Conservation (phyloP, 2,329 filamentous ascomycete genomes). For the Aphanoascus verrucosus region DNA sequence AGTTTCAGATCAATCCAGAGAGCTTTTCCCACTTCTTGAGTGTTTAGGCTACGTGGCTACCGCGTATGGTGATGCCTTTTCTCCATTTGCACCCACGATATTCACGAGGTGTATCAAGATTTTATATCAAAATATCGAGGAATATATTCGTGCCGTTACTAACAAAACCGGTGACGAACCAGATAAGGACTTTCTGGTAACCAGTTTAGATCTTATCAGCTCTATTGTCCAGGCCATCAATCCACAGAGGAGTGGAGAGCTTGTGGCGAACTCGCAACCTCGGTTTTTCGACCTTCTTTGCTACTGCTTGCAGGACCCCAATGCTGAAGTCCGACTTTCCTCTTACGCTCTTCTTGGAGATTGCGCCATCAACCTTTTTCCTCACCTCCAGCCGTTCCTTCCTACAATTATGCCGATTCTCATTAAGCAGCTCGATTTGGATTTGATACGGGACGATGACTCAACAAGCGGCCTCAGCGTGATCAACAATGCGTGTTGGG, state of each 20-base stretch:
- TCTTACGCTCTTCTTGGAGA: slow-evolving; percentile 91
- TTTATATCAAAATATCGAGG: slow-evolving; percentile 82
- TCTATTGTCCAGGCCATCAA: slow-evolving; percentile 86
- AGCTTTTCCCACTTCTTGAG: slow-evolving; percentile 90
- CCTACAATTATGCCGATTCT: slow-evolving; percentile 63
- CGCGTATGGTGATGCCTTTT: slow-evolving; percentile 70
- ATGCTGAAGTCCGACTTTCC: slow-evolving; percentile 90
- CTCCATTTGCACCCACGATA: slow-evolving; percentile 74
- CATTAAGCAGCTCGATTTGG: slow-evolving; percentile 78
- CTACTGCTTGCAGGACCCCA: slow-evolving; percentile 83
- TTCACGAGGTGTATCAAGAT: slow-evolving; percentile 83
- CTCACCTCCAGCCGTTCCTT: slow-evolving; percentile 64
- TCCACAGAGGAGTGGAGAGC: slow-evolving; percentile 57
- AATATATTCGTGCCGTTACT: slow-evolving; percentile 57
- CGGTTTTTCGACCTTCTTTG: slow-evolving; percentile 82
- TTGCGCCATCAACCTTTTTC: slow-evolving; percentile 85
- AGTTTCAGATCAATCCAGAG: slow-evolving; percentile 77
- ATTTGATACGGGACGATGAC: slow-evolving; percentile 64
- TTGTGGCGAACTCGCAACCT: slow-evolving; percentile 65
- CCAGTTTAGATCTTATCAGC: slow-evolving; percentile 84
- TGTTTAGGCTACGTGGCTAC: slow-evolving; percentile 90
- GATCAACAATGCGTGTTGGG: slow-evolving; percentile 98
- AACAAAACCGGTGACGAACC: slow-evolving; percentile 63
- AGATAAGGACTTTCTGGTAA: slow-evolving; percentile 95
- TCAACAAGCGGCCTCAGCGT: slow-evolving; percentile 80